These are phyloP conservation scores for Streptanthus diversifolius DNA, from an alignment of 345 rosid species.

Conservation along the genomic window DNA sequence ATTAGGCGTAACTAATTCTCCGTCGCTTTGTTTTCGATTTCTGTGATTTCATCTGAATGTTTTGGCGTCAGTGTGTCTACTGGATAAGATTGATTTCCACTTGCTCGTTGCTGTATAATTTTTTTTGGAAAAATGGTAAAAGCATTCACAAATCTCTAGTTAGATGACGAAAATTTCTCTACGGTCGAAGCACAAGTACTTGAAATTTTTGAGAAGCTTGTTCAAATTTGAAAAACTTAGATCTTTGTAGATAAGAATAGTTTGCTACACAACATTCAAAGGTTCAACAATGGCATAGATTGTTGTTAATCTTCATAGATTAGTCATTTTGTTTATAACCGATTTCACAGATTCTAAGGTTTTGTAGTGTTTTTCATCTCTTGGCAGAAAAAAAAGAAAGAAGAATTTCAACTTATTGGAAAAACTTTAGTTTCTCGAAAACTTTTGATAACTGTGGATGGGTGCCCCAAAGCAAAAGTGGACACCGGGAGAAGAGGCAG, in stretches of 20 bases:
- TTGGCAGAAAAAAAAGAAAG: slow-evolving; percentile 2
- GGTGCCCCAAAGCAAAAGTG: slow-evolving; percentile 99
- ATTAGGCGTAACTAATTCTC: neutral
- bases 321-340: neutral
- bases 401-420: neutral
- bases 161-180: neutral
- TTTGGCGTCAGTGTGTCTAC: neutral
- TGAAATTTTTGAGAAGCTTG: neutral
- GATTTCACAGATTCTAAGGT: slow-evolving; percentile 14
- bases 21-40: neutral
- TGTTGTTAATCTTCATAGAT: neutral
- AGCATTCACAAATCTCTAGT: neutral
- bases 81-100: neutral
- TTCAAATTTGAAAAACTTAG: neutral
- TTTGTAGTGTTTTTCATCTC: slow-evolving; percentile 22
- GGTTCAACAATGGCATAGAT: neutral
- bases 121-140: neutral
- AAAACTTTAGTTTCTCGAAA: neutral
- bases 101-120: neutral
- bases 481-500: slow-evolving; percentile 99
- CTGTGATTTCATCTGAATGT: neutral
- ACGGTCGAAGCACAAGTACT: neutral
- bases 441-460: slow-evolving; percentile 43
- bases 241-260: neutral
- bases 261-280: neutral